Base-by-base conservation (phyloP, 1,139 yeast species). In the Sugiyamaella xylanicola region DNA sequence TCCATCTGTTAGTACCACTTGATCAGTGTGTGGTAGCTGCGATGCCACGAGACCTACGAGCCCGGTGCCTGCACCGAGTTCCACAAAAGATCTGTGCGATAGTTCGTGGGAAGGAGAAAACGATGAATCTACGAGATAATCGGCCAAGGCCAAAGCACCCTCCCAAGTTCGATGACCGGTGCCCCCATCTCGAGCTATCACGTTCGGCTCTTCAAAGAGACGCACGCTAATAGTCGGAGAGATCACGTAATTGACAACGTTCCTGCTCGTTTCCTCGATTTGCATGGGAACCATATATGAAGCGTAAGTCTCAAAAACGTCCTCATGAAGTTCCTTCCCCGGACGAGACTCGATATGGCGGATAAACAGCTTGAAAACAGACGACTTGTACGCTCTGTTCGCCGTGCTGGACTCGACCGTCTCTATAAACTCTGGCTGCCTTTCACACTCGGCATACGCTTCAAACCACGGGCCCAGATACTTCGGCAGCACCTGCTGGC, bases 131-230 rank as follows among this genome's bases (percentile, higher is more conserved):
- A 62, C 61, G 41, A 87, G 63, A 61, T 71, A 82, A 50, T 82
- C 77, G 7, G 85, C 73, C 16, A 91, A 72, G 57, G 76, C 89
- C n/a, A 88, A 63, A 0, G 96, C 87, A 0, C 97, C 97, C 67
- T 90, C 97, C 98, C 98, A 92, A 0, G 98, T 92, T 45, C 97
- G 74, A 56, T 84, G 73, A 0, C 98, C 98, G 0, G 98, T 92
- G 0, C 96, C 86, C 5, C 95, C 96, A 29, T 74, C 55, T 55
- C 73, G 72, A 2, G 86, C 79, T 2, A 69, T 65, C 1, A 86
- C 74, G 37, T 56, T 51, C 3, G 66, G 64, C 36, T 58, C 58
- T 3, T 68, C 68, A 0, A 64, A 40, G 4, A 62, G 48, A 15
- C 22, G 25, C 17, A 61, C 49, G 17, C 37, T 41, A 29, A 42